A percentile compares a stretch with the other conserved stretches of the same genome.
phyloP scores from a whole-genome alignment of 208 protist species.

The Trypanosoma rangeli region DNA sequence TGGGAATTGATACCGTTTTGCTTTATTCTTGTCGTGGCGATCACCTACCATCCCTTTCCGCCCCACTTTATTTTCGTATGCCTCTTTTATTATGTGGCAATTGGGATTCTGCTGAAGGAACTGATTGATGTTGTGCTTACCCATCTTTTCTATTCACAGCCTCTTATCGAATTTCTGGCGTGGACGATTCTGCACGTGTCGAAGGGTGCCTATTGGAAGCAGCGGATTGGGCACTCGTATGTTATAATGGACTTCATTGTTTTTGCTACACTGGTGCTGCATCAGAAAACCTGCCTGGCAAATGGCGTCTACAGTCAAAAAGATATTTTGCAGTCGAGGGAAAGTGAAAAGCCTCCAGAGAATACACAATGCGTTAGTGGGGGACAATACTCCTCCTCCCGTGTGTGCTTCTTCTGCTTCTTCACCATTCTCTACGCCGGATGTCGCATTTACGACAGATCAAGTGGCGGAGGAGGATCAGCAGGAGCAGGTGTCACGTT shows the following conservation, averaged over 20 bases:
- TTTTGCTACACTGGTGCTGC: slow-evolving; percentile 32
- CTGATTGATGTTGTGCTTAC: slow-evolving; percentile 24
- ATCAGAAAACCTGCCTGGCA: slow-evolving; percentile 34
- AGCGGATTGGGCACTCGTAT: slow-evolving; percentile 24
- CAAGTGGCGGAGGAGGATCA: neutral
- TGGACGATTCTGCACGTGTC: slow-evolving; percentile 32
- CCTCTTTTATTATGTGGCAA: slow-evolving; percentile 34
- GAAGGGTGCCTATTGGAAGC: slow-evolving; percentile 4
- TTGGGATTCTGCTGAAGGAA: slow-evolving; percentile 48
- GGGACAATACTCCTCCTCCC: neutral
- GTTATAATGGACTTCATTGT: slow-evolving; percentile 38
- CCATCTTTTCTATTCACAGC: slow-evolving; percentile 16
- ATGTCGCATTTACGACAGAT: neutral
- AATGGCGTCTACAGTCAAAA: slow-evolving; percentile 40
- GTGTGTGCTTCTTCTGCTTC: neutral
- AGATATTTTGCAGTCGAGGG: slow-evolving; percentile 22
- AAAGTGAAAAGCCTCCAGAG: neutral
- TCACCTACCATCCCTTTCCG: slow-evolving; percentile 46
- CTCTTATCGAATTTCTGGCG: slow-evolving; percentile 20
- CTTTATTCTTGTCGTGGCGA: slow-evolving; percentile 46
- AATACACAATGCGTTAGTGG: neutral
- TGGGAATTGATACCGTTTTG: slow-evolving; percentile 50
- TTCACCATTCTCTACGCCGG: neutral
- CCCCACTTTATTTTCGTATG: slow-evolving; percentile 36
- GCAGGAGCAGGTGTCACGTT: neutral